phyloP scores from a whole-genome alignment of 2,329 filamentous ascomycete species.

The Pseudogymnoascus sp. region DNA sequence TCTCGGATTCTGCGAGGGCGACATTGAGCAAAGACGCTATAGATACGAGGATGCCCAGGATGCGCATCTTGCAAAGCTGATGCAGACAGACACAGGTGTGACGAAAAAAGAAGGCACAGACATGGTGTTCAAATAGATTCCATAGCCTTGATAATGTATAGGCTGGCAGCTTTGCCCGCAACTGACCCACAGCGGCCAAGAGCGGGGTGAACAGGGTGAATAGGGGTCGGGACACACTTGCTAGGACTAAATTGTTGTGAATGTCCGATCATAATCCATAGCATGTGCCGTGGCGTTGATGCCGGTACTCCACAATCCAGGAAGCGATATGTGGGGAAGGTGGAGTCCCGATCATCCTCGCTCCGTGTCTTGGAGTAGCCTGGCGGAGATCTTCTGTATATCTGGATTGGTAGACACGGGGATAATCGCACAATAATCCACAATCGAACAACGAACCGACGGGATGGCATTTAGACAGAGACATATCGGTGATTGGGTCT shows the following conservation, averaged over 20 bases:
- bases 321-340: constrained; percentile 5
- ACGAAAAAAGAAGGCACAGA: neutral
- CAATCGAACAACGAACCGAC: neutral
- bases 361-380: neutral
- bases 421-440: constrained; percentile 2
- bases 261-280: constrained; percentile 2
- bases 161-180: neutral
- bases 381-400: neutral
- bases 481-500: constrained; percentile 1
- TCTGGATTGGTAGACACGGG: neutral
- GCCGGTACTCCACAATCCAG: neutral
- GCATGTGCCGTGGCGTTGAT: neutral
- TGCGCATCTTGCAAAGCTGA: constrained; percentile 5
- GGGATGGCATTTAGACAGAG: neutral
- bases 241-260: constrained; percentile 1
- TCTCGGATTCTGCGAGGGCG: neutral
- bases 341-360: neutral
- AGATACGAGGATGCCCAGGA: neutral
- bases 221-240: neutral
- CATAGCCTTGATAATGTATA: constrained; percentile 6
- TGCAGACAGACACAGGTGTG: constrained; percentile 3
- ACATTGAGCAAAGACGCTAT: neutral
- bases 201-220: constrained; percentile 5
- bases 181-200: neutral
- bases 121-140: neutral